A percentile compares a stretch with the other conserved stretches of the same genome.
Conservation (phyloP, 306 rosid species). For the Cicer arietinum region DNA sequence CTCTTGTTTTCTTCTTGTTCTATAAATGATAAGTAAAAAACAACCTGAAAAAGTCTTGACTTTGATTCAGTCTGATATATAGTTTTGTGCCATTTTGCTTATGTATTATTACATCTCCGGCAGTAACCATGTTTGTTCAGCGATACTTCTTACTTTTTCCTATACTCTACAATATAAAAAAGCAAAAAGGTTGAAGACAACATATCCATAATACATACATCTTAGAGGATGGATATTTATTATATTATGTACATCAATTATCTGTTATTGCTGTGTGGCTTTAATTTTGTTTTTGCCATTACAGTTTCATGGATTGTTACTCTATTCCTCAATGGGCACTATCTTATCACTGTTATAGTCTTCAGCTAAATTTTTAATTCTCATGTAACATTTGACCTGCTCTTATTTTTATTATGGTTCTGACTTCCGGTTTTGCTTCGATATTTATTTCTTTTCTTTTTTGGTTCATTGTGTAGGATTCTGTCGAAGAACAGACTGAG, state of each 20-base stretch:
- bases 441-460: slow-evolving; percentile 15
- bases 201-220: slow-evolving; percentile 21
- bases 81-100: slow-evolving; percentile 27
- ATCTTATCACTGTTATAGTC: slow-evolving; percentile 18
- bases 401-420: slow-evolving; percentile 5
- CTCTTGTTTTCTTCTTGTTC: slow-evolving; percentile 4
- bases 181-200: slow-evolving; percentile 13
- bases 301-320: slow-evolving; percentile 34
- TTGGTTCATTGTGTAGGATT: slow-evolving; percentile 57
- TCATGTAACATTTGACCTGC: slow-evolving; percentile 8
- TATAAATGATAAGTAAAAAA: slow-evolving; percentile 6
- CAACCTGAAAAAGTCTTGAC: background rate
- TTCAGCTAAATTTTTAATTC: slow-evolving; percentile 10
- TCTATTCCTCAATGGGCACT: slow-evolving; percentile 3
- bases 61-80: slow-evolving; percentile 19
- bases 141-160: background rate
- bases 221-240: background rate
- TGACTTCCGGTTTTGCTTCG: slow-evolving; percentile 15
- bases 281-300: background rate
- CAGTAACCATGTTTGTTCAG: slow-evolving; percentile 14
- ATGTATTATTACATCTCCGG: slow-evolving; percentile 6
- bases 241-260: too few species aligned
- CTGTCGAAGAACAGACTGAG: slow-evolving; percentile 69
- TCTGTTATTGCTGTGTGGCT: slow-evolving; percentile 1
- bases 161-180: slow-evolving; percentile 13